These are phyloP conservation scores for Cladosporium sp. DNA, from an alignment of 2,329 filamentous ascomycete genomes.

Conservation along the genomic window DNA sequence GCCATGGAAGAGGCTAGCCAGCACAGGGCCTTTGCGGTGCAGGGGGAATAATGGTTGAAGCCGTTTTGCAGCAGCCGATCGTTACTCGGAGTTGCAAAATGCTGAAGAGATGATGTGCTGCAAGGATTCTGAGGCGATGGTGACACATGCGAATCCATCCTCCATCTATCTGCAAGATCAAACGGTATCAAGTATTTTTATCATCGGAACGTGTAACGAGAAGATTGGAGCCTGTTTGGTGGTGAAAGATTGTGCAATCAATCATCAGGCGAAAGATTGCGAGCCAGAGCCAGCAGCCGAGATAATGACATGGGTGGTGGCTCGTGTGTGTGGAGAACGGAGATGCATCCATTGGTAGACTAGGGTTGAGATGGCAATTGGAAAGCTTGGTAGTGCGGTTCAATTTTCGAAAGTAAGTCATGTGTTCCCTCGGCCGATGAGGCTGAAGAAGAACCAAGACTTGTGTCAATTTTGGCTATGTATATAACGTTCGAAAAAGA, in stretches of 20 bases:
- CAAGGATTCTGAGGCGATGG: background rate
- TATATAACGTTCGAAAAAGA: constrained; percentile 8
- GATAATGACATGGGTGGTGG: constrained; percentile 17
- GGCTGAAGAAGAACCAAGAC: background rate
- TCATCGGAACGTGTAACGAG: background rate
- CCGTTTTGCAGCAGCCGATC: background rate
- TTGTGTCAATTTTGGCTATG: background rate
- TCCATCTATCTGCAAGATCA: background rate
- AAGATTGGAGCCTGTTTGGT: background rate
- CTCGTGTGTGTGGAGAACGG: constrained; percentile 8
- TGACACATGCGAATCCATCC: background rate
- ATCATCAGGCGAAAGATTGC: background rate
- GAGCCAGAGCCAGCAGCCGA: constrained; percentile 2
- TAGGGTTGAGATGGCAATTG: constrained; percentile 2
- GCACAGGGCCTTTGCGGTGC: background rate
- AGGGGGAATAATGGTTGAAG: background rate
- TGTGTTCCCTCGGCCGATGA: background rate
- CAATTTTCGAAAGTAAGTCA: background rate
- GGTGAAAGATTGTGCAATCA: background rate
- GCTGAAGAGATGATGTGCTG: background rate
- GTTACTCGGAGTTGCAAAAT: background rate
- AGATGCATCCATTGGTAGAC: constrained; percentile 1
- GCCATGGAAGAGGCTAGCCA: background rate
- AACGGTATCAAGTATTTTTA: background rate
- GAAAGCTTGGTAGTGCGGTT: background rate